Percentiles rank a stretch among this genome's conserved stretches.
Evolutionary conservation across 306 rosid species (phyloP).

Genomic region (Neltuma alba): DNA sequence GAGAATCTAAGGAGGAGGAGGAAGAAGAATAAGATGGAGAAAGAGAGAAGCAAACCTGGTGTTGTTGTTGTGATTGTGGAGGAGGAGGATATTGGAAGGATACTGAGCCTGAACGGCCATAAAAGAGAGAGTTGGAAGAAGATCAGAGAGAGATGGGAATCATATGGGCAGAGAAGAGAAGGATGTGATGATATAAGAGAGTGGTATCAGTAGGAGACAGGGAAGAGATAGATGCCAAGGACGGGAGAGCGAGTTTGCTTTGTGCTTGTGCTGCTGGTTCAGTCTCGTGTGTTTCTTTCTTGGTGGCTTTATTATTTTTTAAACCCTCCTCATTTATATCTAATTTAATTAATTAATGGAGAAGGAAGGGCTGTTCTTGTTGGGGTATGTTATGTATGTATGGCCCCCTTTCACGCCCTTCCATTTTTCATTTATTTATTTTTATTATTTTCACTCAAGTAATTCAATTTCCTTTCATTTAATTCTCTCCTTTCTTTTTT

Average conservation of each 20-base stretch:
- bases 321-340: not conserved
- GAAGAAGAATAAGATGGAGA: not conserved
- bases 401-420: too few species aligned
- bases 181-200: not conserved
- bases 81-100: constrained; percentile 76
- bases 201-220: constrained; percentile 20
- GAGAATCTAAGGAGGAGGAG: too few species aligned
- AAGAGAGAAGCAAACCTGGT: constrained; percentile 57
- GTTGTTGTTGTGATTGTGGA: constrained; percentile 43
- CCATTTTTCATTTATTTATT: not conserved
- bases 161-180: not conserved
- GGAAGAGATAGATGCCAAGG: constrained; percentile 59
- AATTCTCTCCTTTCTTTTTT: too few species aligned
- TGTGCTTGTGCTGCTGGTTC: too few species aligned
- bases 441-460: too few species aligned
- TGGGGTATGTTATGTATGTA: too few species aligned
- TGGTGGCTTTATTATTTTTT: not conserved
- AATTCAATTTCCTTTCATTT: too few species aligned
- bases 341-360: not conserved
- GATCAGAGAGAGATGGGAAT: not conserved
- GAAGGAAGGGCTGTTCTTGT: too few species aligned
- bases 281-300: constrained; percentile 50
- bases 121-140: not conserved
- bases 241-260: constrained; percentile 37
- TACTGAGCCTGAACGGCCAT: constrained; percentile 99